Evolutionary conservation across 164 flowering plant species (phyloP).

Genomic region (Dillenia suffruticosa): DNA sequence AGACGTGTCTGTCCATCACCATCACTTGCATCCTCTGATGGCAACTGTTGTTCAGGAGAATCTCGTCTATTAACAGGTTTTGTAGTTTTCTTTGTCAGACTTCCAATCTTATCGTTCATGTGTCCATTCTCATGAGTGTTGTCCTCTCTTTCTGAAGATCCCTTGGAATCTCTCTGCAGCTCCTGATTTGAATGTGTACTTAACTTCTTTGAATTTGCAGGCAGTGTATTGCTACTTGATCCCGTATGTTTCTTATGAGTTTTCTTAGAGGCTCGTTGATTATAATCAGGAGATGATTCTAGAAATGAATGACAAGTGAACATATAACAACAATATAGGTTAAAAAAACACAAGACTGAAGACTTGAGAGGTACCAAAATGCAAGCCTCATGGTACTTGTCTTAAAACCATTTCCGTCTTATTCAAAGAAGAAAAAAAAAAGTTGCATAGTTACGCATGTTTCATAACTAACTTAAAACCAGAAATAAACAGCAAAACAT

Average conservation of each 20-base stretch:
- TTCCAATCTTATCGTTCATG: slow-evolving; percentile 8
- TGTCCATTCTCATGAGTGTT: slow-evolving; percentile 16
- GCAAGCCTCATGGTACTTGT: slow-evolving; percentile 94
- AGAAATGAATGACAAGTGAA: slow-evolving; percentile 22
- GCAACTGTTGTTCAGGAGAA: slow-evolving; percentile 24
- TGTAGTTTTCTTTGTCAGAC: slow-evolving; percentile 3
- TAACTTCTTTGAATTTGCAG: slow-evolving; percentile 6
- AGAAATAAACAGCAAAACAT: background rate
- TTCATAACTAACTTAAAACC: background rate
- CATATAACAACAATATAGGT: slow-evolving; percentile 11
- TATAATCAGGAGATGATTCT: background rate
- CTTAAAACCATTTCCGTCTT: slow-evolving; percentile 99
- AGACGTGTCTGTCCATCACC: slow-evolving; percentile 10
- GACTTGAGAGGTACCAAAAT: background rate
- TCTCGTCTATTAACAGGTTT: slow-evolving; percentile 18
- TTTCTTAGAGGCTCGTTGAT: no score
- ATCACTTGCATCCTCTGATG: slow-evolving; percentile 29
- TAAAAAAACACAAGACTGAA: background rate
- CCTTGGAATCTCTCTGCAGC: no score
- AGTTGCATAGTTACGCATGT: background rate
- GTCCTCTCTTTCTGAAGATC: background rate
- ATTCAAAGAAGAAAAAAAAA: slow-evolving; percentile 2
- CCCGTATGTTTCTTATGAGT: slow-evolving; percentile 6
- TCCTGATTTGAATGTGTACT: background rate
- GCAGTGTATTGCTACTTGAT: slow-evolving; percentile 5